Base-by-base conservation (phyloP, 768 basidiomycete genomes). In the Lactifluus hygrophoroides region DNA sequence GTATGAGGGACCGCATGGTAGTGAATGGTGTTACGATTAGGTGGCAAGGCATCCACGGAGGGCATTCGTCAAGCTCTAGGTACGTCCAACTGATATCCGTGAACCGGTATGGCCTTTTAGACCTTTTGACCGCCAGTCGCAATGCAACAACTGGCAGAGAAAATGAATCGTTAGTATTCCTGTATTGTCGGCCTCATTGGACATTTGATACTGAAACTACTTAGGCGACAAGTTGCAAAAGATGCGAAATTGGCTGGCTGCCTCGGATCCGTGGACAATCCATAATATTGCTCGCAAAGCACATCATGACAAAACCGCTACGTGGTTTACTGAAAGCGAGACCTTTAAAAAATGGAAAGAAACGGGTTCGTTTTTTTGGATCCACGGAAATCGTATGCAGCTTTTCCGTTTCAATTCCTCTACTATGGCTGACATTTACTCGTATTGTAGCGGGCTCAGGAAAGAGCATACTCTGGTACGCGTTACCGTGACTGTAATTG, bases 401-500 rank as follows among this genome's bases (percentile, higher is more conserved):
- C 37, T 14, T 7, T 4, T 17, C 16, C 5, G 16, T 6, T 3
- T 2, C 5, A n/a, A n/a, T 1, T 5, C 14, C 37, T 38, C n/a
- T 38, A 6, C 37, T 38, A 38, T 7, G 2, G 37, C 37, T 38
- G 16, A 38, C n/a, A 6, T 3, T 5, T 38, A 17, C 37, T 17
- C 37, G 5, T 38, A 38, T 7, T 17, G 37, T 6, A n/a, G n/a
- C n/a, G n/a, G n/a, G n/a, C n/a, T n/a, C n/a, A n/a, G n/a, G n/a
- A n/a, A n/a, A n/a, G n/a, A 38, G 37, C 37, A 17, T 38, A 4
- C 7, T 38, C 5, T 38, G 37, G 37, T 38, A 38, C n/a, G n/a
- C 0, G 17, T n/a, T n/a, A n/a, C n/a, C n/a, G n/a, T n/a, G n/a
- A 6, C 0, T 3, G 14, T n/a, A 17, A 38, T 5, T n/a, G 0